Evolutionary conservation across 306 rosid genomes (phyloP).

Genomic region (Prunus mume): DNA sequence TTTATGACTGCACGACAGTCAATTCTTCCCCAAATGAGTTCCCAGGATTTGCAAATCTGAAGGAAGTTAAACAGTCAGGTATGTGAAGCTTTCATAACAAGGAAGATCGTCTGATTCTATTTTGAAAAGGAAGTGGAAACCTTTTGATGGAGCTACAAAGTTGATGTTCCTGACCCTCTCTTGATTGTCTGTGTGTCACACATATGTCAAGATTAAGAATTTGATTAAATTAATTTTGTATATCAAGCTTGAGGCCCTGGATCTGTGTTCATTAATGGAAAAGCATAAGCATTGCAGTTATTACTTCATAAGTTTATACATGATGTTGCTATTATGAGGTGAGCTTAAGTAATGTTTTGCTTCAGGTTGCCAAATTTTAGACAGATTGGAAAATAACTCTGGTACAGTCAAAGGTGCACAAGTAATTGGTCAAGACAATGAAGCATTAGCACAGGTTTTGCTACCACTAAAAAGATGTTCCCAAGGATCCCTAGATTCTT

Average conservation of each 20-base stretch:
- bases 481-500: constrained; percentile 47
- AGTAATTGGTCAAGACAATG: constrained; percentile 71
- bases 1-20: constrained; percentile 34
- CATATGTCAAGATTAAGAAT: neutral
- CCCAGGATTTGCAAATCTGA: constrained; percentile 56
- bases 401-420: constrained; percentile 82
- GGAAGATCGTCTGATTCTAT: neutral
- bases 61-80: constrained; percentile 60
- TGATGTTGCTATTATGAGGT: neutral
- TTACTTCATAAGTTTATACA: neutral
- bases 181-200: neutral
- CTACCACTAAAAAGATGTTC: constrained; percentile 68
- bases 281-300: neutral
- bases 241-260: neutral
- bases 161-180: neutral
- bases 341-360: neutral
- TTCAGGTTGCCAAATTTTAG: constrained; percentile 66
- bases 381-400: constrained; percentile 74
- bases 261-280: neutral
- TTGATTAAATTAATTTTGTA: neutral
- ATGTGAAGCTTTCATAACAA: constrained; percentile 14
- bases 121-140: neutral
- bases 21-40: constrained; percentile 55
- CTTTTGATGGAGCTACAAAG: too few species aligned
- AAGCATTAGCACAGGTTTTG: constrained; percentile 67